Evolutionary conservation across 306 rosid species (phyloP), one percentile per base, ranked within the genome.

Genomic region (Cucumis hystrix): DNA sequence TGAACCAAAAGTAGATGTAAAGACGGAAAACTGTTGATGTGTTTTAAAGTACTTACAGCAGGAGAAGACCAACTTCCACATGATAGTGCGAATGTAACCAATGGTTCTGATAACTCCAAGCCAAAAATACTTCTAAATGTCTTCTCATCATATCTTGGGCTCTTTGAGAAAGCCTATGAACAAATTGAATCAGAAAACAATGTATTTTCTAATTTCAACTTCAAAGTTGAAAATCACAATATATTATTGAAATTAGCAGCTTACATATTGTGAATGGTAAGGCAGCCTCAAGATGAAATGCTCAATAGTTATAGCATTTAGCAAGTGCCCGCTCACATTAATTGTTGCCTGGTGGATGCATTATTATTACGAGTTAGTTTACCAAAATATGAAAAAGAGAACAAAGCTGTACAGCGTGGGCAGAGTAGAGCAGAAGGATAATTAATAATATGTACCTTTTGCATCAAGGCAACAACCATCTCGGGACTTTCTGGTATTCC

Each of bases 21-120:
- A 39, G 73, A 39, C 6, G 13, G 57, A 69, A 69, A 69, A 11
- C 37, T 11, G 12, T 18, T 40, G 55, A 41, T 68, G 74, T 11
- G 39, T 25, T 70, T 6, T 28, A 1, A 71, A 41, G 58, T 62
- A 89, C 97, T 89, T 92, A 95, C 99, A 75, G 92, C 92, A 49
- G 99, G 99, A 80, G 99, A 95, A 74, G 99, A 95, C 97, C 97
- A 92, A 79, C 97, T 95, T 81, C 99, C 99, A 86, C 93, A 85
- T 75, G 97, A 95, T 49, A 95, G 92, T 47, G 99, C 99, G 80
- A 89, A 95, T 70, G 99, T 95, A 35, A 95, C 97, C 67, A 95
- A 81, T 6, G 99, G 97, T 81, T 95, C 99, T n/a, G 99, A 89
- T 70, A 95, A 69, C 86, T 95, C 99, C 84, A 95, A 74, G 45